These are phyloP conservation scores for Rhodocollybia butyracea DNA, from an alignment of 768 basidiomycete species.

Conservation along the genomic window DNA sequence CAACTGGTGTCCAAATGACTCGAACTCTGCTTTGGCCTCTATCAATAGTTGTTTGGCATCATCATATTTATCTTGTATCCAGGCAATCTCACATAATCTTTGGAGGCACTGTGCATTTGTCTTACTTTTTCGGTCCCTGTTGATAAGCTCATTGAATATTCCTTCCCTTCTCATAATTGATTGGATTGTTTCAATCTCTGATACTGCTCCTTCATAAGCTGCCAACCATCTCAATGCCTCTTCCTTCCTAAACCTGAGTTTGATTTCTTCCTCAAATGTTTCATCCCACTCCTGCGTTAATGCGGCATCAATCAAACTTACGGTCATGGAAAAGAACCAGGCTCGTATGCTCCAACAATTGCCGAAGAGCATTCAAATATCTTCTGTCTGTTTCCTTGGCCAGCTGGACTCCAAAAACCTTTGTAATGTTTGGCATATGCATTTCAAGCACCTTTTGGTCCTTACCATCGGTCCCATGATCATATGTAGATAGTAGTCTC, in stretches of 20 bases:
- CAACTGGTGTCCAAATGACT: no score
- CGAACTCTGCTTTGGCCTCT: no score
- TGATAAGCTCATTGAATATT: not conserved
- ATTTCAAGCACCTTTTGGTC: not conserved
- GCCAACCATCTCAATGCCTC: not conserved
- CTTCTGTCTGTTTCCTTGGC: not conserved
- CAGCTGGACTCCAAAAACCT: not conserved
- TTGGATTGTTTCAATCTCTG: not conserved
- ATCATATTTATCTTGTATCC: no score
- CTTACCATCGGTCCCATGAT: not conserved
- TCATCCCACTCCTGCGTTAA: not conserved
- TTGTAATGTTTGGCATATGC: no score
- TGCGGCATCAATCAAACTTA: not conserved
- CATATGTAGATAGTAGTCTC: not conserved
- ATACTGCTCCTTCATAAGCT: not conserved
- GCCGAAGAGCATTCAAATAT: not conserved
- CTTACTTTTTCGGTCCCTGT: not conserved
- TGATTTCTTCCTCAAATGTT: not conserved
- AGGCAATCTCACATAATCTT: no score
- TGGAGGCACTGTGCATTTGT: not conserved
- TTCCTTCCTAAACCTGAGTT: not conserved
- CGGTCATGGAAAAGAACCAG: not conserved
- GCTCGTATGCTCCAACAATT: not conserved
- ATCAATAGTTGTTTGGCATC: no score
- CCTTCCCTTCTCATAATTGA: not conserved